Evolutionary conservation across 2,329 filamentous ascomycete genomes (phyloP).

Genomic region (Pyrenochaeta sp.): DNA sequence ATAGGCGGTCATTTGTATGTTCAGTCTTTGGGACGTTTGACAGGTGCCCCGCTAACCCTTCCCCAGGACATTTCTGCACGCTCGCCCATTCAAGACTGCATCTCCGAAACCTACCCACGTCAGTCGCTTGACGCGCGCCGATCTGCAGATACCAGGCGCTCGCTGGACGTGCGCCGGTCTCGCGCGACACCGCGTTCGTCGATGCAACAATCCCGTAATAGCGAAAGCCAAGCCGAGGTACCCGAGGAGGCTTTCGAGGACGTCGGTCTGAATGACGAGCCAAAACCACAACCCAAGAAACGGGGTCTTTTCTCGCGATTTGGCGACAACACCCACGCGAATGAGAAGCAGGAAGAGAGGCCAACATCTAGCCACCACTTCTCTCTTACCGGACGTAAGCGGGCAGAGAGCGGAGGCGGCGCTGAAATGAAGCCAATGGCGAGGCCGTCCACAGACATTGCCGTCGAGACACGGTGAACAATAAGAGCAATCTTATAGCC

Average conservation of each 20-base stretch:
- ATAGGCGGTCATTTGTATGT: conserved; percentile 91
- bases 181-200: conserved; percentile 69
- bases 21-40: background rate
- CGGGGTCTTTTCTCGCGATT: conserved; percentile 83
- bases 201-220: conserved; percentile 63
- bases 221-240: conserved; percentile 64
- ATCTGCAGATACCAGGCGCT: conserved; percentile 78
- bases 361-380: conserved; percentile 62
- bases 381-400: conserved; percentile 75
- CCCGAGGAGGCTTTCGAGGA: conserved; percentile 89
- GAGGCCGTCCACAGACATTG: conserved; percentile 32
- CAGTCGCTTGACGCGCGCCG: conserved; percentile 65
- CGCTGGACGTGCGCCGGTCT: conserved; percentile 53
- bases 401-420: conserved; percentile 70
- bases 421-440: conserved; percentile 75
- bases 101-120: conserved; percentile 63
- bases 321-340: conserved; percentile 61
- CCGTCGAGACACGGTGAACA: conserved; percentile 39
- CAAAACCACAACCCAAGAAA: conserved; percentile 72
- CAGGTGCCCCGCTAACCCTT: conserved; percentile 26
- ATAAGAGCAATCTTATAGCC: too few relatives aligned
- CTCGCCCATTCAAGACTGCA: conserved; percentile 72
- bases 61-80: conserved; percentile 91
- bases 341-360: conserved; percentile 48
- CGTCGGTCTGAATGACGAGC: conserved; percentile 82